Evolutionary conservation across 2,329 filamentous ascomycete genomes (phyloP).

Genomic region (Ilyonectria sp.): DNA sequence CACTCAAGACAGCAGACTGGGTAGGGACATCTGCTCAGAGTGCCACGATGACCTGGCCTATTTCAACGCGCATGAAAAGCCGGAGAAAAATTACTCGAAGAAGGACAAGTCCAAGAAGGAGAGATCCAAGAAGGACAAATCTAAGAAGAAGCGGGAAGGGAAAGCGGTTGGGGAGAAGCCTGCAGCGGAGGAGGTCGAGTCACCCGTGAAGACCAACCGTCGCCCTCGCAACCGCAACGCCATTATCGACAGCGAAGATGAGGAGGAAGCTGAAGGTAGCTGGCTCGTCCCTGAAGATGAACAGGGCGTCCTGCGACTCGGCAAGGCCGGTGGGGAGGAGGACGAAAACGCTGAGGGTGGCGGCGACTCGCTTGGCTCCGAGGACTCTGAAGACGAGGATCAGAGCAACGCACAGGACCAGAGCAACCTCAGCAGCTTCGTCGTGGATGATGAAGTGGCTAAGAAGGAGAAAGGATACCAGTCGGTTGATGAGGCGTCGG

Average conservation of each 20-base stretch:
- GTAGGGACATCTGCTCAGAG: conserved; percentile 75
- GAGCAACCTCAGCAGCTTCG: conserved; percentile 70
- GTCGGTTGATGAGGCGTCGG: conserved; percentile 44
- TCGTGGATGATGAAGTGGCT: conserved; percentile 65
- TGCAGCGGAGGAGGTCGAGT: conserved; percentile 35
- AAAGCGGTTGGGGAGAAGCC: conserved; percentile 39
- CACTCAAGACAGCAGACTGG: conserved; percentile 58
- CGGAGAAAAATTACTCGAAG: conserved; percentile 52
- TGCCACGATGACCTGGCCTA: conserved; percentile 83
- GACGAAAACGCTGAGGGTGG: conserved; percentile 91
- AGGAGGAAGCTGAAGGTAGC: conserved; percentile 78
- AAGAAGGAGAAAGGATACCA: conserved; percentile 52
- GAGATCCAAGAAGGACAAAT: conserved; percentile 32
- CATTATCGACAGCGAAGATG: conserved; percentile 29
- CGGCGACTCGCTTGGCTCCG: conserved; percentile 82
- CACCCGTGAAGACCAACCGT: conserved; percentile 42
- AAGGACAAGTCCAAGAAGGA: conserved; percentile 40
- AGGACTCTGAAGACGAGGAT: conserved; percentile 74
- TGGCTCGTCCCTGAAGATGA: conserved; percentile 85
- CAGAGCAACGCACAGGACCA: conserved; percentile 68
- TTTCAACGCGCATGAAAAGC: conserved; percentile 64
- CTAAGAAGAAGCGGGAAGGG: conserved; percentile 18
- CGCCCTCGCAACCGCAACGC: conserved; percentile 53
- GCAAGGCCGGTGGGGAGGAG: conserved; percentile 85
- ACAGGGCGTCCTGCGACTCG: conserved; percentile 72